A percentile compares a stretch with the other conserved stretches of the same genome.
These are phyloP conservation scores for Macrophomina phaseolina DNA, from an alignment of 2,329 filamentous ascomycete genomes.

Conservation along the genomic window DNA sequence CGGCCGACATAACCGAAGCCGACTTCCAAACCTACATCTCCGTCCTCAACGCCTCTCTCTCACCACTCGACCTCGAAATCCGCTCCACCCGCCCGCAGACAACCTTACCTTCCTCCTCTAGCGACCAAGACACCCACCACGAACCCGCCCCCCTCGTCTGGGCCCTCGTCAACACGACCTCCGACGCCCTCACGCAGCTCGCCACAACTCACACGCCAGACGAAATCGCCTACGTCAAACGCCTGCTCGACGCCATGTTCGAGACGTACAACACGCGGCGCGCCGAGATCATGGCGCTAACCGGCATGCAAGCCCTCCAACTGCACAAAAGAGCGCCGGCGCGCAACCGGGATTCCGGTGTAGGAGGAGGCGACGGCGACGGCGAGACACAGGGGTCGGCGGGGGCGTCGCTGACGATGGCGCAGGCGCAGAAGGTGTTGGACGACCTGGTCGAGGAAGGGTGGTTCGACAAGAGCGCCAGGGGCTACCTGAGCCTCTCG, in stretches of 20 bases:
- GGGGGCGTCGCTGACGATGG: slow-evolving; percentile 66
- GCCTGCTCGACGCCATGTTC: slow-evolving; percentile 90
- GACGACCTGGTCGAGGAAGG: slow-evolving; percentile 74
- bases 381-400: slow-evolving; percentile 40
- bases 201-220: slow-evolving; percentile 81
- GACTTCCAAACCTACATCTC: slow-evolving; percentile 73
- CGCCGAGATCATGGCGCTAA: slow-evolving; percentile 85
- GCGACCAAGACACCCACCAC: slow-evolving; percentile 37
- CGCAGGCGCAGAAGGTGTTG: slow-evolving; percentile 77
- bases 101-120: too few relatives aligned
- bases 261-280: slow-evolving; percentile 80
- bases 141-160: slow-evolving; percentile 61
- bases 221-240: slow-evolving; percentile 88
- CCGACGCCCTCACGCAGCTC: slow-evolving; percentile 83
- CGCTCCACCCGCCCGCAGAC: slow-evolving; percentile 74
- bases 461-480: slow-evolving; percentile 79
- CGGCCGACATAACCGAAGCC: slow-evolving; percentile 70
- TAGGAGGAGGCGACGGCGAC: slow-evolving; percentile 40
- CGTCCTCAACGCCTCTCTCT: slow-evolving; percentile 73
- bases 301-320: slow-evolving; percentile 77
- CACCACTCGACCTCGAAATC: slow-evolving; percentile 86
- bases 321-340: slow-evolving; percentile 57
- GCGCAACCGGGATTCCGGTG: slow-evolving; percentile 36
- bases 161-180: slow-evolving; percentile 85
- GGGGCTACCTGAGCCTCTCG: slow-evolving; percentile 76